Conservation (phyloP, 2,329 filamentous ascomycete species). For the Pseudogymnoascus sp. region DNA sequence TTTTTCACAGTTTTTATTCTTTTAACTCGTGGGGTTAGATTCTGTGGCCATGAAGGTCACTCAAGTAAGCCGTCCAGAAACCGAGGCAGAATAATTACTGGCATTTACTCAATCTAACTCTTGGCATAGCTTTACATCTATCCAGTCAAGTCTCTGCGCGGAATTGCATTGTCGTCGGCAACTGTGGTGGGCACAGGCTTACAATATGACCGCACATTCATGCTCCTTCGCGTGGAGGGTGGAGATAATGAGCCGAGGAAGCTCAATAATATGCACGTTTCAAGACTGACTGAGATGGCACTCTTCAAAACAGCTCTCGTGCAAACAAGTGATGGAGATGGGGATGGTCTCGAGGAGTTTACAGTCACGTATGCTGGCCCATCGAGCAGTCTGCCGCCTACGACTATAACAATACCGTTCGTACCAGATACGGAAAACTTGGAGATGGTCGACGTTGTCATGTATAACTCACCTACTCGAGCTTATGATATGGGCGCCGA, state of each 20-base stretch:
- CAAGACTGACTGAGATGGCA: conserved; percentile 51
- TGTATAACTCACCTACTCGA: conserved; percentile 53
- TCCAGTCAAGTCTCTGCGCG: conserved; percentile 67
- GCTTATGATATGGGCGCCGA: conserved; percentile 57
- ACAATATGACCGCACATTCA: conserved; percentile 62
- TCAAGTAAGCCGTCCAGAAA: conserved; percentile 19
- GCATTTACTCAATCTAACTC: neutral
- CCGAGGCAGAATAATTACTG: neutral
- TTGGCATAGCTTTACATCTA: conserved; percentile 58
- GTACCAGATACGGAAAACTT: conserved; percentile 42
- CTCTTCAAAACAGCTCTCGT: conserved; percentile 57
- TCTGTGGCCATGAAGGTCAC: conserved; percentile 20
- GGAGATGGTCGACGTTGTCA: conserved; percentile 44
- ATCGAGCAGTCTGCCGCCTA: neutral
- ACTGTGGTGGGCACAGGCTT: conserved; percentile 57
- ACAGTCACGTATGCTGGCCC: conserved; percentile 36
- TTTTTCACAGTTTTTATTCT: neutral
- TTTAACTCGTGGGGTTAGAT: neutral
- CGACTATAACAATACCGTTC: conserved; percentile 43
- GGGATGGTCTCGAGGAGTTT: conserved; percentile 20
- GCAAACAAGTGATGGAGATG: conserved; percentile 29
- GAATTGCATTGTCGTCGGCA: conserved; percentile 48
- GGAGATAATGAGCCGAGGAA: conserved; percentile 31
- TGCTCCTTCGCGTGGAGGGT: conserved; percentile 52
- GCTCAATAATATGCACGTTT: conserved; percentile 51